Percentiles rank a stretch among this genome's conserved stretches.
These are phyloP conservation scores for Tetrapyrgos nigripes DNA, from an alignment of 1,284 basidiomycete species.

Conservation along the genomic window DNA sequence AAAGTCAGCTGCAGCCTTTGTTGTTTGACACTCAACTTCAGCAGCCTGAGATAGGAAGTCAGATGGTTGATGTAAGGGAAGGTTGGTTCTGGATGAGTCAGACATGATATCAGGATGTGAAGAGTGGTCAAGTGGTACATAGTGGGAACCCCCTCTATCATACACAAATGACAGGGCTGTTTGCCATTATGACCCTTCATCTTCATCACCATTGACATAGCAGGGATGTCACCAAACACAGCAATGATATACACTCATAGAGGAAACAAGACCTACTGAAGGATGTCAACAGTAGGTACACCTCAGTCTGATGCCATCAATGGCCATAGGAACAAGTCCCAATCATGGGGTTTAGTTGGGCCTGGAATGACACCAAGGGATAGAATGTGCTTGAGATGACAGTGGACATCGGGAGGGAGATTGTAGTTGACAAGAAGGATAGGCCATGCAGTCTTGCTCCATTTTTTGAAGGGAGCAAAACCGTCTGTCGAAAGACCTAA, in stretches of 20 bases:
- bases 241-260: constrained; percentile 47
- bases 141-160: constrained; percentile 41
- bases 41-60: constrained; percentile 35
- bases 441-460: constrained; percentile 47
- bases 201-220: constrained; percentile 47
- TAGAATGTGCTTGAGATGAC: constrained; percentile 34
- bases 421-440: constrained; percentile 47
- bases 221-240: constrained; percentile 53
- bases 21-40: constrained; percentile 35
- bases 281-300: constrained; percentile 39
- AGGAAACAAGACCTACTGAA: constrained; percentile 29
- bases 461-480: constrained; percentile 44
- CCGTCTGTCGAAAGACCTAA: constrained; percentile 41
- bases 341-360: constrained; percentile 46
- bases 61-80: constrained; percentile 44
- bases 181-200: constrained; percentile 55
- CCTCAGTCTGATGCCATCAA: constrained; percentile 38
- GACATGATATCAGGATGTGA: constrained; percentile 18
- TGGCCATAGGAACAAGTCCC: constrained; percentile 49
- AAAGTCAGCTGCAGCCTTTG: constrained; percentile 24
- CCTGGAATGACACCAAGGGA: constrained; percentile 45
- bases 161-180: constrained; percentile 50
- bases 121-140: constrained; percentile 41
- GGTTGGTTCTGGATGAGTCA: constrained; percentile 19
- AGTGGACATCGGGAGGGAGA: constrained; percentile 31